phyloP scores from a whole-genome alignment of 2,329 filamentous ascomycete genomes.

The Ophidiomyces ophidiicola region DNA sequence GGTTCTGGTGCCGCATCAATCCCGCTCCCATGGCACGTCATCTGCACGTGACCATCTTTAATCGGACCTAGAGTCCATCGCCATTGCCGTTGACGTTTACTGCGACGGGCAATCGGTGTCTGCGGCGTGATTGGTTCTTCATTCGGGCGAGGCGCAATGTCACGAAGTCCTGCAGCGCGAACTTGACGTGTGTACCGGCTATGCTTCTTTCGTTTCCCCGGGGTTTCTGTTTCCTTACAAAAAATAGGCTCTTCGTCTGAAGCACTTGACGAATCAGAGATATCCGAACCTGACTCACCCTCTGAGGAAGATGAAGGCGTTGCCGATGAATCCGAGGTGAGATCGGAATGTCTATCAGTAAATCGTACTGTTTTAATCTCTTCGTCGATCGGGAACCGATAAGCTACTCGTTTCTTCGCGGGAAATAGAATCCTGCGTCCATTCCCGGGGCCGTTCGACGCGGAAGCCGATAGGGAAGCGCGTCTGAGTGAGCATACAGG shows the following conservation, averaged over 20 bases:
- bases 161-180: conserved; percentile 29
- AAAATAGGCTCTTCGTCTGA: conserved; percentile 25
- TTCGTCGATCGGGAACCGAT: conserved; percentile 45
- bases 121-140: conserved; percentile 35
- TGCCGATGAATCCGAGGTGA: conserved; percentile 21
- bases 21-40: neutral
- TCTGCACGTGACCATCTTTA: conserved; percentile 16
- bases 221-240: conserved; percentile 9
- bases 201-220: conserved; percentile 11
- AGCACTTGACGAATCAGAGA: conserved; percentile 22
- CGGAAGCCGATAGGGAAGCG: conserved; percentile 28
- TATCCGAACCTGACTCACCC: conserved; percentile 20
- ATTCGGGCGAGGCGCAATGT: conserved; percentile 27
- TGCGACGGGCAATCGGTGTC: conserved; percentile 43
- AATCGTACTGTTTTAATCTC: conserved; percentile 47
- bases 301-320: conserved; percentile 14
- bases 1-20: neutral
- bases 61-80: conserved; percentile 45
- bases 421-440: conserved; percentile 39
- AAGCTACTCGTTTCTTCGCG: conserved; percentile 46
- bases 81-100: conserved; percentile 45
- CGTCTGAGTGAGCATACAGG: conserved; percentile 20
- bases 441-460: conserved; percentile 24
- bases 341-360: conserved; percentile 44
- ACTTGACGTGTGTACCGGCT: conserved; percentile 22